A percentile compares a stretch with the other conserved stretches of the same genome.
Conservation (phyloP, 768 basidiomycete species). For the Dioszegia hungarica region DNA sequence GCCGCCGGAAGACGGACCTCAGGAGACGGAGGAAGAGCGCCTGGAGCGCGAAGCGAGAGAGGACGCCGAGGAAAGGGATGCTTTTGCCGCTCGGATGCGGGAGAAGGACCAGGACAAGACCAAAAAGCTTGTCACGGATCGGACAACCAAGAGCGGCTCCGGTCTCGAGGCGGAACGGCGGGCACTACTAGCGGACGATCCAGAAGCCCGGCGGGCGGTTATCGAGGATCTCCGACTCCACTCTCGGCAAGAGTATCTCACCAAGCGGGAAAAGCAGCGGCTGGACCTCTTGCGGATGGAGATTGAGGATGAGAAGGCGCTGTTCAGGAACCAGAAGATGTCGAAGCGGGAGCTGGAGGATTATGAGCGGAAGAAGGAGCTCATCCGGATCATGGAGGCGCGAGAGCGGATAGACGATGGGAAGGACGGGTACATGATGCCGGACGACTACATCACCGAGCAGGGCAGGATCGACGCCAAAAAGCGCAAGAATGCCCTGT, state of each 20-base stretch:
- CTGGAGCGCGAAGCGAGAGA: constrained; percentile 68
- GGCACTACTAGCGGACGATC: constrained; percentile 74
- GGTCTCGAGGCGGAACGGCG: constrained; percentile 78
- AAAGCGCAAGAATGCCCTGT: constrained; percentile 86
- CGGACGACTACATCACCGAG: constrained; percentile 96
- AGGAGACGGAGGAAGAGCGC: constrained; percentile 63
- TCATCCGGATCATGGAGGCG: constrained; percentile 86
- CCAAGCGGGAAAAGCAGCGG: constrained; percentile 93
- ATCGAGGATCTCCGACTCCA: constrained; percentile 75
- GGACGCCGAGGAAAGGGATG: constrained; percentile 83
- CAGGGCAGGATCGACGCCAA: constrained; percentile 98
- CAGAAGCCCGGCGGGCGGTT: constrained; percentile 54
- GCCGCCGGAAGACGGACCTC: constrained; percentile 24
- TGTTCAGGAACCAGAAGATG: constrained; percentile 86
- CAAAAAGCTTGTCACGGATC: constrained; percentile 87
- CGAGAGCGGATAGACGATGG: constrained; percentile 91
- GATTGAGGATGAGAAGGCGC: constrained; percentile 86
- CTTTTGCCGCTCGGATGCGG: constrained; percentile 81
- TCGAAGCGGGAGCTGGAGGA: constrained; percentile 75
- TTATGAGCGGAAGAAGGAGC: constrained; percentile 85
- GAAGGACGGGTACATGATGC: constrained; percentile 90
- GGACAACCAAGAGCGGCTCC: constrained; percentile 66
- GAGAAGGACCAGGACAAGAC: constrained; percentile 76
- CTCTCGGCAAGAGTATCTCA: constrained; percentile 91
- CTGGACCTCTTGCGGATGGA: constrained; percentile 87